Evolutionary conservation across 2,329 filamentous ascomycete genomes (phyloP).

Genomic region (Ophiostoma sp.): DNA sequence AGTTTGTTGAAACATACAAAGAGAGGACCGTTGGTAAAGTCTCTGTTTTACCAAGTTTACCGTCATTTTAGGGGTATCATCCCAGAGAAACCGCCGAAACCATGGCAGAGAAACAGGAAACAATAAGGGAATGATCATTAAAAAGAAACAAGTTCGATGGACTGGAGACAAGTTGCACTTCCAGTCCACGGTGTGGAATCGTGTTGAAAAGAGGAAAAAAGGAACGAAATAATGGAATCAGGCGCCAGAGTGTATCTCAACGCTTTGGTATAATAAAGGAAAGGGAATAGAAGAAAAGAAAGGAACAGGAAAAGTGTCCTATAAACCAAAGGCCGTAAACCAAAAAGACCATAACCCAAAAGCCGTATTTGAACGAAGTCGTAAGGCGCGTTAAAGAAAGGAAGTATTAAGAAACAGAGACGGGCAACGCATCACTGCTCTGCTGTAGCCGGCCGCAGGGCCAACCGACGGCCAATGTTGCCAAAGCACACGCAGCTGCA

Average conservation of each 20-base stretch:
- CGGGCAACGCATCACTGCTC: background rate
- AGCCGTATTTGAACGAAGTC: background rate
- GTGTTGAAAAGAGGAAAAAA: background rate
- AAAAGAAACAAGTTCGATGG: background rate
- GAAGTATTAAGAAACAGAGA: too few relatives aligned
- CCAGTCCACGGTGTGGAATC: background rate
- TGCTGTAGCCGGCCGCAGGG: constrained; percentile 41
- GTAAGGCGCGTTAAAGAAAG: constrained; percentile 3
- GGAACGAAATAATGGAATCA: background rate
- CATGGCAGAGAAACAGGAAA: background rate
- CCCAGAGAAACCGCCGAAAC: background rate
- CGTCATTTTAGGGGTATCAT: background rate
- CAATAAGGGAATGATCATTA: background rate
- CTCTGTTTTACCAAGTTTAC: background rate
- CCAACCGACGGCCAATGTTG: constrained; percentile 82
- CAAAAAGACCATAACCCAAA: constrained; percentile 6
- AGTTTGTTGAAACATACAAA: constrained; percentile 6
- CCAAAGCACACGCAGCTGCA: constrained; percentile 96
- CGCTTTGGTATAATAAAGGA: constrained; percentile 4
- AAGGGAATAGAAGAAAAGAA: background rate
- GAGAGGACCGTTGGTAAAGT: background rate
- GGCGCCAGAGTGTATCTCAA: constrained; percentile 3
- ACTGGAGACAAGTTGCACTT: background rate
- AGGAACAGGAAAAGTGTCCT: background rate
- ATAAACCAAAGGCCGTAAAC: background rate